Conservation (phyloP, 345 rosid species). For the Hirschfeldia incana region DNA sequence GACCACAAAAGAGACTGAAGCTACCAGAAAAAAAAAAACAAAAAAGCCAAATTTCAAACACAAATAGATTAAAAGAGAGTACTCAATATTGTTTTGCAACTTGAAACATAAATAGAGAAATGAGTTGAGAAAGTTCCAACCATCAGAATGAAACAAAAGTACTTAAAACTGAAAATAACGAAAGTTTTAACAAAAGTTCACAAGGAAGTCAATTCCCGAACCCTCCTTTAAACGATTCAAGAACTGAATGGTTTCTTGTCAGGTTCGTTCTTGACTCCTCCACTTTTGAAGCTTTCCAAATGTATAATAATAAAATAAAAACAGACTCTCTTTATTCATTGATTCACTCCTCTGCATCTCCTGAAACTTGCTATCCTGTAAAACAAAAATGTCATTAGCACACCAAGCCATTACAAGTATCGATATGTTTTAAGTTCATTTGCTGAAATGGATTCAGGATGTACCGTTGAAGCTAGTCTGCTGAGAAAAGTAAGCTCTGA, state of each 20-base stretch:
- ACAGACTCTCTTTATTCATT: slow-evolving; percentile 14
- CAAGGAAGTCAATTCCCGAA: slow-evolving; percentile 82
- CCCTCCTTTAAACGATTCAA: slow-evolving; percentile 43
- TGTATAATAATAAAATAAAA: neutral
- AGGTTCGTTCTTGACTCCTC: slow-evolving; percentile 90
- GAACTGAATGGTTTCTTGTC: slow-evolving; percentile 35
- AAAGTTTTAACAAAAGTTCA: neutral
- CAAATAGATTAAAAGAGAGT: slow-evolving; percentile 9
- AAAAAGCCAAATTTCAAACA: neutral
- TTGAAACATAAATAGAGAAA: slow-evolving; percentile 16
- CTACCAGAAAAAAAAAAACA: neutral
- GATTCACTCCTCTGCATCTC: slow-evolving; percentile 32
- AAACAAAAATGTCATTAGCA: neutral
- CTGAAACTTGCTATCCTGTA: slow-evolving; percentile 36
- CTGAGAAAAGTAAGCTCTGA: slow-evolving; percentile 53
- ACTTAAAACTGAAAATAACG: slow-evolving; percentile 6
- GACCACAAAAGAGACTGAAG: neutral
- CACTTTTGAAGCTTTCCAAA: slow-evolving; percentile 38
- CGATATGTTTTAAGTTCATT: neutral
- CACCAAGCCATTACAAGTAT: neutral
- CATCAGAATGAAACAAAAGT: neutral
- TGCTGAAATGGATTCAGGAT: neutral
- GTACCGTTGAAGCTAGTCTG: slow-evolving; percentile 42
- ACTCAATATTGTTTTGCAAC: neutral
- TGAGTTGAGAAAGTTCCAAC: slow-evolving; percentile 10